Conservation (phyloP, 352 stramenopile genomes). For the Pythium plurisporium region DNA sequence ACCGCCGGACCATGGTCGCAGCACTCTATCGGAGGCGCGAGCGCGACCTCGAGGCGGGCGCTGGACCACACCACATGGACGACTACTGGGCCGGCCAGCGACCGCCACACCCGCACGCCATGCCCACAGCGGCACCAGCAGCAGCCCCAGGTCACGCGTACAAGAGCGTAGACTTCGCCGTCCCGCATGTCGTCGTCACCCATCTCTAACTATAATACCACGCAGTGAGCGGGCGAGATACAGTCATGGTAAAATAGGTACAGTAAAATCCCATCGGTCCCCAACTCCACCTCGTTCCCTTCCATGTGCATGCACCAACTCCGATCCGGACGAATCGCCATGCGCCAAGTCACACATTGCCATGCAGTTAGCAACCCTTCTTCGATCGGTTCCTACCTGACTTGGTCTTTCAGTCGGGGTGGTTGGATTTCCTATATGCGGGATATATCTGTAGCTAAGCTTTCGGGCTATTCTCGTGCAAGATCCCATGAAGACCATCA, state of each 20-base stretch:
- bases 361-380: slow-evolving; percentile 2
- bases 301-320: not conserved
- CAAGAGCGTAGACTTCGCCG: slow-evolving; percentile 4
- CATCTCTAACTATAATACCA: slow-evolving; percentile 5
- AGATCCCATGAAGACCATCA: slow-evolving; percentile 18
- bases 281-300: not conserved
- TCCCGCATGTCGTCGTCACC: slow-evolving; percentile 18
- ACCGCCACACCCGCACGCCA: slow-evolving; percentile 1
- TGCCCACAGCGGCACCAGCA: not conserved
- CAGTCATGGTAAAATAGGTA: not conserved
- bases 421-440: slow-evolving; percentile 9
- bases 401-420: not conserved
- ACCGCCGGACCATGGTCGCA: slow-evolving; percentile 26
- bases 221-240: too few relatives aligned
- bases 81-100: slow-evolving; percentile 29
- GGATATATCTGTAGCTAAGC: not conserved
- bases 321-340: not conserved
- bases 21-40: slow-evolving; percentile 25
- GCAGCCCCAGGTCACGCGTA: not conserved
- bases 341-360: slow-evolving; percentile 6
- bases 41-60: slow-evolving; percentile 23
- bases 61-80: slow-evolving; percentile 13
- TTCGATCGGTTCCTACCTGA: not conserved
- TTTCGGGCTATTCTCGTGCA: not conserved
- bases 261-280: not conserved